Percentiles rank a stretch among this genome's conserved stretches.
Evolutionary conservation across 139 green algal species (phyloP).

Genomic region (Chloropicon primus): DNA sequence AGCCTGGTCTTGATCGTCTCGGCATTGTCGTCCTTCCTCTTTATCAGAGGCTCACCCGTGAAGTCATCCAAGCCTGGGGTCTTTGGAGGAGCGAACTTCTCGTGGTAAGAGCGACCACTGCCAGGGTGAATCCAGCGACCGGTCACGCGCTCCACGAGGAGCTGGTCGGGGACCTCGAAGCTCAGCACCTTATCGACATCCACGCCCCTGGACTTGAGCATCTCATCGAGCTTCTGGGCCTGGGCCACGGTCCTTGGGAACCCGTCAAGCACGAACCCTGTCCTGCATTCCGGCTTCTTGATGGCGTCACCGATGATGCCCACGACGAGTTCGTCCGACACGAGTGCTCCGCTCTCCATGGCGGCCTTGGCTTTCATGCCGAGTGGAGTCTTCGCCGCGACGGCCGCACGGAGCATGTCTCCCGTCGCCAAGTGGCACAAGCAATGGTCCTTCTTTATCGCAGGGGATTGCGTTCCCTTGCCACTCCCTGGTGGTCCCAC

Average conservation of each 20-base stretch:
- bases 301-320: conserved; percentile 86
- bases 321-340: conserved; percentile 93
- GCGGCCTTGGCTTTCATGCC: conserved; percentile 71
- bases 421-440: conserved; percentile 90
- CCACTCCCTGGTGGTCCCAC: conserved; percentile 80
- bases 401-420: conserved; percentile 1
- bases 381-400: conserved; percentile 18
- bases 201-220: conserved; percentile 57
- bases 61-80: conserved; percentile 45
- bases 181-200: conserved; percentile 83
- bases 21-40: conserved; percentile 95
- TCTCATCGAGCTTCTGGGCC: conserved; percentile 84
- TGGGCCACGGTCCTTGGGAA: conserved; percentile 76
- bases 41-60: conserved; percentile 85
- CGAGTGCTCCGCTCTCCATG: conserved; percentile 86
- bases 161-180: conserved; percentile 78
- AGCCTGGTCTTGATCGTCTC: conserved; percentile 87
- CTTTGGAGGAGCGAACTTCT: conserved; percentile 85
- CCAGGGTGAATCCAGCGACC: conserved; percentile 82
- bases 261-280: conserved; percentile 94
- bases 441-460: conserved; percentile 92
- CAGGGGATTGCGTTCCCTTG: conserved; percentile 87
- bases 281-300: conserved; percentile 72
- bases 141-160: conserved; percentile 79
- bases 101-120: conserved; percentile 86